phyloP scores from a whole-genome alignment of 1,139 yeast species.

The Maudiozyma humilis region DNA sequence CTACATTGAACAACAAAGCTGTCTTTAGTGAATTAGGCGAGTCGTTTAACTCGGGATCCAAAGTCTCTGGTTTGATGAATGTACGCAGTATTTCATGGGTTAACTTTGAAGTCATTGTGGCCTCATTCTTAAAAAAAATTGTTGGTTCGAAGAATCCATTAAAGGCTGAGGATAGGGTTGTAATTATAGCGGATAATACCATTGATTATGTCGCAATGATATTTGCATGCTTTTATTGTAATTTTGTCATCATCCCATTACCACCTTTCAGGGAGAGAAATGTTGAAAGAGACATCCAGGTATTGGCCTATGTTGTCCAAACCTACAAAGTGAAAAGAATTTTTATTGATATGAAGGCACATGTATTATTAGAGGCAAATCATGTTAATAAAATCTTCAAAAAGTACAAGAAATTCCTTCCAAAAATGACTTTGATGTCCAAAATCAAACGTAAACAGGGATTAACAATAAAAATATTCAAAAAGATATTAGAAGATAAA shows the following conservation, averaged over 20 bases:
- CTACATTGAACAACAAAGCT: conserved; percentile 65
- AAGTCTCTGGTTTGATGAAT: conserved; percentile 33
- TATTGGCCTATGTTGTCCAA: conserved; percentile 54
- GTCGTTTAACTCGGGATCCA: conserved; percentile 25
- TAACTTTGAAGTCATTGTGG: conserved; percentile 68
- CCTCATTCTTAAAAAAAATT: conserved; percentile 46
- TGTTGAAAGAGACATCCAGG: conserved; percentile 66
- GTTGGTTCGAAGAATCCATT: conserved; percentile 44
- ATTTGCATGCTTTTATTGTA: conserved; percentile 78
- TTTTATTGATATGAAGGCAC: conserved; percentile 73
- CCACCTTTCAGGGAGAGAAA: conserved; percentile 65
- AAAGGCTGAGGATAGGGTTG: conserved; percentile 61
- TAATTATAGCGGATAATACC: conserved; percentile 77
- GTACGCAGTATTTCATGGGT: conserved; percentile 71
- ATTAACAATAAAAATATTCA: conserved; percentile 16
- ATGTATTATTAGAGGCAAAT: conserved; percentile 48
- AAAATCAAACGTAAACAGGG: conserved; percentile 26
- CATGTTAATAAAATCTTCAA: conserved; percentile 39
- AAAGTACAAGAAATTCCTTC: conserved; percentile 27
- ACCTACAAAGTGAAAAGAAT: conserved; percentile 68
- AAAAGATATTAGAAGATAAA: conserved; percentile 16
- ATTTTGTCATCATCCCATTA: conserved; percentile 73
- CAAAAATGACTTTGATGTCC: conserved; percentile 28
- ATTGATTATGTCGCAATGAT: conserved; percentile 81
- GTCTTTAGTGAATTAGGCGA: conserved; percentile 66